Evolutionary conservation across 2,329 filamentous ascomycete genomes (phyloP), one percentile per base, ranked within the genome.

Genomic region (Aureobasidium sp.): DNA sequence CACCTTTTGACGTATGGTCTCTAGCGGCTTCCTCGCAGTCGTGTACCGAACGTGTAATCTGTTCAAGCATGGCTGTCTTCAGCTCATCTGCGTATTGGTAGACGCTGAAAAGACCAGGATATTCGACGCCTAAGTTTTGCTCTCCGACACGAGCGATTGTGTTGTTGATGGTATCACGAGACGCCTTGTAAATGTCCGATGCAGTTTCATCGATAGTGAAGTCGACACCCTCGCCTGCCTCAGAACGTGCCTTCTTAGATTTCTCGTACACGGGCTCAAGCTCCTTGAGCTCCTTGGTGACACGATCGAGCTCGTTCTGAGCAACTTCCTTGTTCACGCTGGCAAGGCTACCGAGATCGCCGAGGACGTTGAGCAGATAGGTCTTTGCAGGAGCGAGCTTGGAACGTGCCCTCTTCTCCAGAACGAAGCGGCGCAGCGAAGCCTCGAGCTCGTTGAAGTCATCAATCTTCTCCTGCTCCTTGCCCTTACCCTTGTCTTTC

Each of bases 311-410:
- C 74, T 99, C 94, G 9, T 87, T 83, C 68, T 91, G 85, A 1
- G 92, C 91, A 31, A 97, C 88, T 66, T 96, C 90, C 29, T 87
- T 82, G 73, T 99, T 99, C 68, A 96, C 90, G 0, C 82, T 85
- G 5, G 93, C 93, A 45, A 99, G 81, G 4, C 85, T 87, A 70
- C 91, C 81, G 63, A 99, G 81, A 70, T 99, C 94, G 68, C 90
- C 88, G 37, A 99, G 82, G 29, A 97, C 88, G 73, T 99, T 99
- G 69, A 96, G 80, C 1, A 99, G 84, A 71, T 99, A 99, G 1
- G 93, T 97, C 76, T 91, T 92, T 7, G 94, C 94, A 5, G 94
- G 94, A 1, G 94, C 93, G 64, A 99, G 83, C 78, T 99, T 99
- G 9, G 94, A 97, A 34, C 91, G 86, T 52, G 94, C 91, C 62